Evolutionary conservation across 306 rosid species (phyloP), one percentile per base, ranked within the genome.

Genomic region (Amphicarpaea edgeworthii): DNA sequence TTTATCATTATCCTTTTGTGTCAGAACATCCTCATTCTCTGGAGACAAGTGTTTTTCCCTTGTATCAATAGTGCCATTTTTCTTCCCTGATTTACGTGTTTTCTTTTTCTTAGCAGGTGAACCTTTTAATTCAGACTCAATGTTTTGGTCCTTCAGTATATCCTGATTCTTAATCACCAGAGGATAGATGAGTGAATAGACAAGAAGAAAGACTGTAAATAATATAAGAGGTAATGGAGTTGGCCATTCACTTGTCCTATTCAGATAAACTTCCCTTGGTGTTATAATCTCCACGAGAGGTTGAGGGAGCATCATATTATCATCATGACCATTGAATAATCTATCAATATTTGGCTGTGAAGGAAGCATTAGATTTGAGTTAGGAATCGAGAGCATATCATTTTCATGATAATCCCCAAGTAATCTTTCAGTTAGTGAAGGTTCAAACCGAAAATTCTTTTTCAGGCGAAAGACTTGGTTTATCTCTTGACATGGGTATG

Each of bases 401-500:
- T 77, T 71, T 73, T 45, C 79, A 17, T 49, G 63, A 73, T 51
- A 67, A 41, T 53, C 45, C 73, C 55, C 69, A 62, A 58, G 47
- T 37, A 80, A 19, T 57, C 78, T 83, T 83, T 64, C 78, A 76
- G 54, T 49, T 62, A 50, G 21, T 16, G 79, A 73, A 2, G 83
- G 77, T 83, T 85, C 87, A 7, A 85, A 72, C 34, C 83, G 70
- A 23, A 67, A 30, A 38, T 77, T 88, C 73, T 71, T 83, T 66
- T 81, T 72, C 62, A 73, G 64, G 68, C 90, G 89, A 19, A 81
- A 79, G 75, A 90, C 82, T 15, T 75, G 64, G 75, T 46, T 71
- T 82, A 77, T 85, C 26, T 92, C 88, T 43, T 81, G 90, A 77
- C 97, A 93, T 49, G 88, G 78, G 75, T 86, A 81, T 11, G 97